Evolutionary conservation across 2,329 filamentous ascomycete species (phyloP).

Genomic region (Sporothrix protearum): DNA sequence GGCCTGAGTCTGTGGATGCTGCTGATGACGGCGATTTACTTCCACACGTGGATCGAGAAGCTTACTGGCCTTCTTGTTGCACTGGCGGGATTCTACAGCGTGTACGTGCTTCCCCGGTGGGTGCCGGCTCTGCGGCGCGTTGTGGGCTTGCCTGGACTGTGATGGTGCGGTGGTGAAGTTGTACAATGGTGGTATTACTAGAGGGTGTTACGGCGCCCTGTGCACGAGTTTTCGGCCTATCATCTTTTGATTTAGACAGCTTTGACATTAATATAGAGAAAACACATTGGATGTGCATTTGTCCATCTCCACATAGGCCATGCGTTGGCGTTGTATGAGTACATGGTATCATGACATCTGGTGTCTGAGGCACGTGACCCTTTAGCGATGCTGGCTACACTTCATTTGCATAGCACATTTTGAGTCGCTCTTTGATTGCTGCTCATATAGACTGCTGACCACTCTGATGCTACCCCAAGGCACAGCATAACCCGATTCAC

Average conservation of each 20-base stretch:
- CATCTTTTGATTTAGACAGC: background rate
- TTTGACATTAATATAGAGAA: background rate
- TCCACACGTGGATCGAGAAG: constrained; percentile 98
- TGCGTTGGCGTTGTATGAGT: too few relatives aligned
- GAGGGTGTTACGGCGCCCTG: background rate
- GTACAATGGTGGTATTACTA: background rate
- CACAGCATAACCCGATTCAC: background rate
- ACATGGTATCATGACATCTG: background rate
- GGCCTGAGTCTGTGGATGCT: constrained; percentile 88
- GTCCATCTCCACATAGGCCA: too few relatives aligned
- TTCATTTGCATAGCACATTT: background rate
- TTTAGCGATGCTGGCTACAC: background rate
- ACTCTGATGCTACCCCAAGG: background rate
- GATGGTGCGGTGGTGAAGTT: constrained; percentile 21
- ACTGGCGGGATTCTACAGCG: constrained; percentile 44
- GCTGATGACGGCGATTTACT: constrained; percentile 97
- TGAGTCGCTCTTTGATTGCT: background rate
- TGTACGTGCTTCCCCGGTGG: constrained; percentile 53
- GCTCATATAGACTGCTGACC: background rate
- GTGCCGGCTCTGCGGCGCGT: constrained; percentile 45
- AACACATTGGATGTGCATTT: background rate
- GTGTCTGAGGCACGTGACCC: background rate
- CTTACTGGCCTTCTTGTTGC: constrained; percentile 54
- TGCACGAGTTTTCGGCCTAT: background rate
- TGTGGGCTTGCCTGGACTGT: constrained; percentile 52